phyloP scores from a whole-genome alignment of 2,329 filamentous ascomycete species.

The Knoxdaviesia capensis region DNA sequence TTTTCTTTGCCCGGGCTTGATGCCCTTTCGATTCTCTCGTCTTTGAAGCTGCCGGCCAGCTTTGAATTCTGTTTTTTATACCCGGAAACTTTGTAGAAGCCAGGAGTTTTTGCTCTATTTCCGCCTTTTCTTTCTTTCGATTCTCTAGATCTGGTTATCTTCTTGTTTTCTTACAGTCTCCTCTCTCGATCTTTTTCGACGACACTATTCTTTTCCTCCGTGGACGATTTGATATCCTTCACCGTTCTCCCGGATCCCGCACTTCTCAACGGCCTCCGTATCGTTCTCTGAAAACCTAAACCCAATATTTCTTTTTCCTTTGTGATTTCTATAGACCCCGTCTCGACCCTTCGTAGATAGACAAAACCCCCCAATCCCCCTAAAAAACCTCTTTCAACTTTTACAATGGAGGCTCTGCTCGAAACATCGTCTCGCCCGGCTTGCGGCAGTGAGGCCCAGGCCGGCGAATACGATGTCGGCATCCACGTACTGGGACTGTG shows the following conservation, averaged over 20 bases:
- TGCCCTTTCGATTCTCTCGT: slow-evolving; percentile 3
- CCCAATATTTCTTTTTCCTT: slow-evolving; percentile 7
- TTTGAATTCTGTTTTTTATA: too few species aligned
- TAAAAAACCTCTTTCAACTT: slow-evolving; percentile 2
- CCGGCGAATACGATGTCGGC: slow-evolving; percentile 20
- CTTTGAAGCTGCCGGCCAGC: slow-evolving; percentile 17
- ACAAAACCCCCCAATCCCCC: background rate
- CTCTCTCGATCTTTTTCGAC: too few species aligned
- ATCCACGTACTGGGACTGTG: slow-evolving; percentile 21
- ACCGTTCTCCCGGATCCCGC: too few species aligned
- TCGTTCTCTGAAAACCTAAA: too few species aligned
- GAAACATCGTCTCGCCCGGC: slow-evolving; percentile 15
- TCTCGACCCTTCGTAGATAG: slow-evolving; percentile 4
- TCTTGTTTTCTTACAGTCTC: slow-evolving; percentile 7
- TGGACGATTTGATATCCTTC: too few species aligned
- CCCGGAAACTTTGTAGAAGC: too few species aligned
- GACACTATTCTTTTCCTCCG: too few species aligned
- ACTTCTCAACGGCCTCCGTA: too few species aligned
- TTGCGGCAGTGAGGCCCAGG: slow-evolving; percentile 16
- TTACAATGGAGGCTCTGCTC: slow-evolving; percentile 10
- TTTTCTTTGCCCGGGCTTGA: background rate
- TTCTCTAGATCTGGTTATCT: background rate
- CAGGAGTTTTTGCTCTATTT: too few species aligned
- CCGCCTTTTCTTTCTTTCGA: background rate
- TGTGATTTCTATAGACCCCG: slow-evolving; percentile 4